phyloP scores from a whole-genome alignment of 345 rosid genomes.

The thale cress (Arabidopsis thaliana) region TAIR10.1 NC_003070.9:9614001-9614500 shows the following conservation, averaged over 20 bases:
- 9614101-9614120: slow-evolving; percentile 16
- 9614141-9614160: slow-evolving; percentile 19
- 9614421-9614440: neutral
- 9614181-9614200: slow-evolving; percentile 25
- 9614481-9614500: neutral
- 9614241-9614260: slow-evolving; percentile 14
- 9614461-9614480: neutral
- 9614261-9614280: neutral
- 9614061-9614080: slow-evolving; percentile 28
- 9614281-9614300: neutral
- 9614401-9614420: neutral
- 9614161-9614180: slow-evolving; percentile 35
- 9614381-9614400: neutral
- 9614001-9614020: slow-evolving; percentile 19
- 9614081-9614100: slow-evolving; percentile 22
- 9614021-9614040: neutral
- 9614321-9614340: neutral
- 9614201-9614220: slow-evolving; percentile 17
- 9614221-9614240: slow-evolving; percentile 25
- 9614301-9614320: neutral
- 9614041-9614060: slow-evolving; percentile 25
- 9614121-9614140: slow-evolving; percentile 18
- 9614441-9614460: neutral
- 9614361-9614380: neutral
- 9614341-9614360: neutral